Percentiles rank a stretch among this genome's conserved stretches.
Conservation (phyloP, 495 filamentous ascomycete species). For the Cetradonia linearis region DNA sequence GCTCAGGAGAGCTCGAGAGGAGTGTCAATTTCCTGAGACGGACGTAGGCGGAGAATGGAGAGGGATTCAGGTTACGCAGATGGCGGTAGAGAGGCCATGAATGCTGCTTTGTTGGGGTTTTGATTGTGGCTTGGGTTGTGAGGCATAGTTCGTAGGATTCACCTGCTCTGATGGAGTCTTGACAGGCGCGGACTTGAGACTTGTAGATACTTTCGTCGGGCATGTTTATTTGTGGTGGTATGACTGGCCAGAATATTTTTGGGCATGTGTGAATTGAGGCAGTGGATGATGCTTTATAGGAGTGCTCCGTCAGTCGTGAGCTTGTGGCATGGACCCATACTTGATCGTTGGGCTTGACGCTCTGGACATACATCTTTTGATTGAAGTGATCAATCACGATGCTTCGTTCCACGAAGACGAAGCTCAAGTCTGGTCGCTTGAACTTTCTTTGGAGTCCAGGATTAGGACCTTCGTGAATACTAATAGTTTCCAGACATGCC, state of each 20-base stretch:
- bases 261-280: neutral
- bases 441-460: constrained; percentile 13
- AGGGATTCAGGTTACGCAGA: constrained; percentile 65
- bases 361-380: constrained; percentile 54
- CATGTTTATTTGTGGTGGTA: constrained; percentile 23
- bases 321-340: constrained; percentile 35
- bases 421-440: constrained; percentile 53
- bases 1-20: constrained; percentile 80
- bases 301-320: neutral
- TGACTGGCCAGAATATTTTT: neutral
- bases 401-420: constrained; percentile 69
- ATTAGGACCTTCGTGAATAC: constrained; percentile 28
- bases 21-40: constrained; percentile 60
- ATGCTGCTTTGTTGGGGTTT: constrained; percentile 22
- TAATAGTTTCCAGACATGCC: constrained; percentile 57
- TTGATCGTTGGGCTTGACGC: constrained; percentile 35
- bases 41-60: constrained; percentile 77
- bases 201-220: constrained; percentile 51
- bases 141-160: constrained; percentile 93
- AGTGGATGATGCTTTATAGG: neutral
- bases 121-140: constrained; percentile 58
- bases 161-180: constrained; percentile 61
- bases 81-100: constrained; percentile 30
- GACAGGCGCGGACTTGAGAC: constrained; percentile 54
- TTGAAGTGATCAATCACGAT: constrained; percentile 67